phyloP scores from a whole-genome alignment of 192 early-diverging fungal genomes.

The Linnemannia exigua region DNA sequence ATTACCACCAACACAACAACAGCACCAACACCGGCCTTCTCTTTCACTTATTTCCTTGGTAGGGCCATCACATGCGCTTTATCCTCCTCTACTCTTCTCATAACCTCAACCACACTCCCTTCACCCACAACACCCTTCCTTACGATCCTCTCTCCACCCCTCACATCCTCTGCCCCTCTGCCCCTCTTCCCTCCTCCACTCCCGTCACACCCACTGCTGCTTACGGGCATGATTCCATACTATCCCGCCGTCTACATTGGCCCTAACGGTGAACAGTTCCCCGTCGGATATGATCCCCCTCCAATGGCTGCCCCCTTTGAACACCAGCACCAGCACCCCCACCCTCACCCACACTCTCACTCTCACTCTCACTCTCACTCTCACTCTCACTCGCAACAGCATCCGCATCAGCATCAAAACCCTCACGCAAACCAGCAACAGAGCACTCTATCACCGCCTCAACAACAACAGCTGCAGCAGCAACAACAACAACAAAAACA shows the following conservation, averaged over 20 bases:
- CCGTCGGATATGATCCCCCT: conserved; percentile 35
- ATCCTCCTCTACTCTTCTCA: not conserved
- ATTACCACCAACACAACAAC: not conserved
- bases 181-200: not conserved
- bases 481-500: conserved; percentile 14
- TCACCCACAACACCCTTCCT: not conserved
- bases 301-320: conserved; percentile 30
- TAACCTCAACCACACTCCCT: conserved; percentile 1
- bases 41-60: not conserved
- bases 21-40: not conserved
- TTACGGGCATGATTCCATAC: conserved; percentile 38
- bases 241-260: conserved; percentile 46
- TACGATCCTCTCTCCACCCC: not conserved
- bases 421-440: conserved; percentile 20
- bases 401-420: conserved; percentile 3
- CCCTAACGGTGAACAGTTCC: conserved; percentile 48
- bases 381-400: conserved; percentile 6
- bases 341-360: not conserved
- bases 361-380: conserved; percentile 5
- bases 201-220: not conserved
- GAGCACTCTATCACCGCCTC: conserved; percentile 4
- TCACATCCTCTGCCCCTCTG: not conserved
- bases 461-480: conserved; percentile 20
- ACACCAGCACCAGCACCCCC: conserved; percentile 17
- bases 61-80: not conserved